A percentile compares a stretch with the other conserved stretches of the same genome.
These are phyloP conservation scores for Phytophthora cactorum DNA, from an alignment of 352 stramenopile species.

Conservation along the genomic window DNA sequence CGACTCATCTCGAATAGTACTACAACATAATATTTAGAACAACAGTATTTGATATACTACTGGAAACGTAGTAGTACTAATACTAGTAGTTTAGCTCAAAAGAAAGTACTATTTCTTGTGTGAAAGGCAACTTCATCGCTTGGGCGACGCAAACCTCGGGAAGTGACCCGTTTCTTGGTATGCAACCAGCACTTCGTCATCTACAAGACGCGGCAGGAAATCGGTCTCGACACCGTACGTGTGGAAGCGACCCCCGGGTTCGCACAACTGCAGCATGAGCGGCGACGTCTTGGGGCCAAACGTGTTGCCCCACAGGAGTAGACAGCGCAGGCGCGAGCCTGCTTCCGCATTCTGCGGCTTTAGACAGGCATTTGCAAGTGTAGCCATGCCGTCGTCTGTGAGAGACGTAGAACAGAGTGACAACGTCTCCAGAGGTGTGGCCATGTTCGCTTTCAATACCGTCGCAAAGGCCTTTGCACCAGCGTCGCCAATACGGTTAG, in stretches of 20 bases:
- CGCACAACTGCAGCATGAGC: constrained; percentile 52
- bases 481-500: constrained; percentile 69
- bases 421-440: constrained; percentile 46
- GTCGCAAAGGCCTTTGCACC: constrained; percentile 62
- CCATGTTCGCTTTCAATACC: constrained; percentile 51
- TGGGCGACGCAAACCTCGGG: constrained; percentile 48
- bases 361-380: constrained; percentile 50
- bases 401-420: constrained; percentile 67
- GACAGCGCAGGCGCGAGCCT: constrained; percentile 36
- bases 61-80: too few relatives aligned
- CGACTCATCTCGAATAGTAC: too few relatives aligned
- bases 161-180: constrained; percentile 48
- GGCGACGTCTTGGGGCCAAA: constrained; percentile 49
- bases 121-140: constrained; percentile 34
- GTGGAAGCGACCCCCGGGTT: constrained; percentile 37
- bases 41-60: too few relatives aligned
- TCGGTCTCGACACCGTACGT: constrained; percentile 62
- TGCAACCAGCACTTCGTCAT: constrained; percentile 57
- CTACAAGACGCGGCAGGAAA: constrained; percentile 45
- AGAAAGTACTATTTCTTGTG: too few relatives aligned
- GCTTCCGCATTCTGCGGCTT: constrained; percentile 35
- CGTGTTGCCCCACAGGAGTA: constrained; percentile 78
- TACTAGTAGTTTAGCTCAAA: too few relatives aligned
- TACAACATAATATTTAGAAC: too few relatives aligned
- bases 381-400: constrained; percentile 54